These are phyloP conservation scores for Metarhizium guizhouense DNA, from an alignment of 2,329 filamentous ascomycete genomes.

Conservation along the genomic window DNA sequence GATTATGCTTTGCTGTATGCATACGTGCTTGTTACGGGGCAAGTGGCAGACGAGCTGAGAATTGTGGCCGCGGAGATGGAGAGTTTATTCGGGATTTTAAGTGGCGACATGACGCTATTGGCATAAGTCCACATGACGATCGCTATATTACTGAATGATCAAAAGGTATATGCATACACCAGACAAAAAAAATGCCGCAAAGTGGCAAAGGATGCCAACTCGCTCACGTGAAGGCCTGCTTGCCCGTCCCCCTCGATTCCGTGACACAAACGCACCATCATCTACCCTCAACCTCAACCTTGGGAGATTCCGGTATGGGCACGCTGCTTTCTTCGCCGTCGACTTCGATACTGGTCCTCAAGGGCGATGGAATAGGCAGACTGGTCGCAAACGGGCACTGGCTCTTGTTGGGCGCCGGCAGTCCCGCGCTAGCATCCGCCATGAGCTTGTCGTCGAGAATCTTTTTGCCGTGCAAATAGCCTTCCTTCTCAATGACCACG, in stretches of 20 bases:
- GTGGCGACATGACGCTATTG: slow-evolving; percentile 9
- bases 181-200: neutral
- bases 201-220: neutral
- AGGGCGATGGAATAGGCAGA: neutral
- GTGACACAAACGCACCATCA: neutral
- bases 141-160: neutral
- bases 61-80: slow-evolving; percentile 48
- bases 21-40: slow-evolving; percentile 61
- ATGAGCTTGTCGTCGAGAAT: slow-evolving; percentile 33
- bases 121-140: neutral
- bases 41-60: slow-evolving; percentile 52
- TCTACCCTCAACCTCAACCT: neutral
- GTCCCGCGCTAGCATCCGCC: neutral
- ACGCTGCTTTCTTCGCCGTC: neutral
- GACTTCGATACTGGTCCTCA: neutral
- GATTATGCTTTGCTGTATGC: slow-evolving; percentile 90
- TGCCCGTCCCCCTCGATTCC: neutral
- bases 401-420: neutral
- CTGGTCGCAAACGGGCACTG: neutral
- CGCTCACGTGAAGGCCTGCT: neutral
- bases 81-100: slow-evolving; percentile 46
- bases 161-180: neutral
- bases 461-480: slow-evolving; percentile 55
- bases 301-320: neutral
- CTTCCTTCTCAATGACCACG: slow-evolving; percentile 49